Evolutionary conservation across 495 filamentous ascomycete genomes (phyloP).

Genomic region (Neurospora tetraspora): DNA sequence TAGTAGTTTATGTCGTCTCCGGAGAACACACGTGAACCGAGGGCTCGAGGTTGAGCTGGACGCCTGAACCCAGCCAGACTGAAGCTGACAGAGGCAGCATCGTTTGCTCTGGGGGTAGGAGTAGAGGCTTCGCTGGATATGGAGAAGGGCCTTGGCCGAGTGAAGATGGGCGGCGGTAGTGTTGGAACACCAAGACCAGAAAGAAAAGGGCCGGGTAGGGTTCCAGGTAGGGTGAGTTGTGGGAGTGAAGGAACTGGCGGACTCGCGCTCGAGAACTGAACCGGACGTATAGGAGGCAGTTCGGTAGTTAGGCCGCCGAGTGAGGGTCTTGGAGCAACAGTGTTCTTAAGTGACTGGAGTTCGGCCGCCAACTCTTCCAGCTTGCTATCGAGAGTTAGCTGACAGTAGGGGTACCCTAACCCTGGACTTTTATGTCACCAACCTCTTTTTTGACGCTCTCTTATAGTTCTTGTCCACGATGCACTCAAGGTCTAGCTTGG

Average conservation of each 20-base stretch:
- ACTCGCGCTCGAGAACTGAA: conserved; percentile 5
- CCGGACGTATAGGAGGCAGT: conserved; percentile 7
- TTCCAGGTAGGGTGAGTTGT: background rate
- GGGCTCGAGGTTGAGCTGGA: conserved; percentile 25
- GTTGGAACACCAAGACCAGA: conserved; percentile 1
- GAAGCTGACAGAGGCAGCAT: conserved; percentile 1
- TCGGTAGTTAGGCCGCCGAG: conserved; percentile 2
- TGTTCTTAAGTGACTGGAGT: conserved; percentile 35
- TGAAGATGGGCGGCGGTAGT: conserved; percentile 8
- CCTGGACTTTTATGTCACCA: conserved; percentile 3
- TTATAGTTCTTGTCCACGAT: conserved; percentile 38
- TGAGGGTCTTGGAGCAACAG: conserved; percentile 19
- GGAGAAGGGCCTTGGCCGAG: conserved; percentile 5
- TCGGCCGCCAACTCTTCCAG: conserved; percentile 36
- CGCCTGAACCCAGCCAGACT: conserved; percentile 2
- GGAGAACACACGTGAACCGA: conserved; percentile 35
- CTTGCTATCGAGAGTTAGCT: conserved; percentile 19
- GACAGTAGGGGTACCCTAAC: background rate
- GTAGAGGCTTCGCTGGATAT: conserved; percentile 5
- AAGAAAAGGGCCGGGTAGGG: conserved; percentile 2
- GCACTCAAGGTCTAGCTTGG: conserved; percentile 34
- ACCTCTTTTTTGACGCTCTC: conserved; percentile 33
- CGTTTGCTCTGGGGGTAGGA: conserved; percentile 5
- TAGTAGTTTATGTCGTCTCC: conserved; percentile 38
- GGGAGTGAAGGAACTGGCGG: background rate